A percentile compares a stretch with the other conserved stretches of the same genome.
Conservation (phyloP, 2,329 filamentous ascomycete species). For the Xylaria sp. region DNA sequence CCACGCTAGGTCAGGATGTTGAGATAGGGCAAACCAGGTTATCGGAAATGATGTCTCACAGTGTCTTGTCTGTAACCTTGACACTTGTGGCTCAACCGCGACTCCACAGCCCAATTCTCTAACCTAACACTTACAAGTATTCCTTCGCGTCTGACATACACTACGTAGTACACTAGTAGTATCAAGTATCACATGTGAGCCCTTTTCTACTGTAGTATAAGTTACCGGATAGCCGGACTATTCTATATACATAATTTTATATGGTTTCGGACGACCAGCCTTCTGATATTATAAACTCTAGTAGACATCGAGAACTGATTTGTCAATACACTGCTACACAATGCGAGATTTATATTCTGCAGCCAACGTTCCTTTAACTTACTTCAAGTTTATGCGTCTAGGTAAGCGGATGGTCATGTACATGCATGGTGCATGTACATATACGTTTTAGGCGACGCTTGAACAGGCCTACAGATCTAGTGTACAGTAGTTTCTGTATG, state of each 20-base stretch:
- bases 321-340: not conserved
- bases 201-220: no score
- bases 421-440: constrained; percentile 17
- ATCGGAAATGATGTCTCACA: constrained; percentile 31
- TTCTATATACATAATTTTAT: not conserved
- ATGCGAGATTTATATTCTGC: not conserved
- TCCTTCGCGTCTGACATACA: not conserved
- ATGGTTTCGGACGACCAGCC: no score
- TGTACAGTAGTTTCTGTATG: not conserved
- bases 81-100: constrained; percentile 10
- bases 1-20: constrained; percentile 1
- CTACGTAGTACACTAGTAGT: not conserved
- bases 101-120: constrained; percentile 3
- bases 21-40: constrained; percentile 28
- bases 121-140: not conserved
- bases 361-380: not conserved
- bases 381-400: not conserved
- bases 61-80: constrained; percentile 17
- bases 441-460: constrained; percentile 10
- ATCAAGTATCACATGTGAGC: not conserved
- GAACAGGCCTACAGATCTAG: not conserved
- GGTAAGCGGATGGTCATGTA: not conserved
- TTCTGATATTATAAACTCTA: no score
- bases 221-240: not conserved
- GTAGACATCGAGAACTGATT: not conserved